Conservation (phyloP, 371 early-diverging fungal genomes). For the Lichtheimia ornata region DNA sequence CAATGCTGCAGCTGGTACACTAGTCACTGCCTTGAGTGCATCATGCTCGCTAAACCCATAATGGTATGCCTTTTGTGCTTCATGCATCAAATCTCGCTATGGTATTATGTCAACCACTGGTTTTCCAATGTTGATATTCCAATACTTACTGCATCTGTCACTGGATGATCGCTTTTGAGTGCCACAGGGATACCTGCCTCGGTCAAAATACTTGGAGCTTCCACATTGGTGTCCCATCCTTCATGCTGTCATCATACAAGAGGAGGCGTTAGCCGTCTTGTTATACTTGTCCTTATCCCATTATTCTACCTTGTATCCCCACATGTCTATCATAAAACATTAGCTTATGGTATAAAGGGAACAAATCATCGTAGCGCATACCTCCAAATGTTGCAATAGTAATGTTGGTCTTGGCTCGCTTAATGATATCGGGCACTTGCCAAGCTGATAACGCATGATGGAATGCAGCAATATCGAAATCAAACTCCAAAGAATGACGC, state of each 20-base stretch:
- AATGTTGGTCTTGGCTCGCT: conserved; percentile 62
- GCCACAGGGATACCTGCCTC: conserved; percentile 78
- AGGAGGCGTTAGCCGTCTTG: no score
- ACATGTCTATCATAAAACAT: neutral
- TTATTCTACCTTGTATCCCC: neutral
- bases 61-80: conserved; percentile 80
- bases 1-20: conserved; percentile 74
- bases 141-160: conserved; percentile 61
- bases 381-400: conserved; percentile 37
- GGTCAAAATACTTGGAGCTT: conserved; percentile 62
- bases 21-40: conserved; percentile 70
- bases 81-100: conserved; percentile 68
- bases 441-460: conserved; percentile 85
- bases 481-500: conserved; percentile 73
- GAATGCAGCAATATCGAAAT: conserved; percentile 74
- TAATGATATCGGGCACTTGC: conserved; percentile 66
- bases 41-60: conserved; percentile 70
- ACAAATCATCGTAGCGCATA: neutral
- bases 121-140: neutral
- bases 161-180: conserved; percentile 83
- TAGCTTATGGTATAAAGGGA: neutral
- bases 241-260: conserved; percentile 32
- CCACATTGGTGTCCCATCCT: conserved; percentile 69
- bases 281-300: no score
- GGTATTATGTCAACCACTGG: neutral